Evolutionary conservation across 2,329 filamentous ascomycete genomes (phyloP).

Genomic region (Pleomassaria siparia): DNA sequence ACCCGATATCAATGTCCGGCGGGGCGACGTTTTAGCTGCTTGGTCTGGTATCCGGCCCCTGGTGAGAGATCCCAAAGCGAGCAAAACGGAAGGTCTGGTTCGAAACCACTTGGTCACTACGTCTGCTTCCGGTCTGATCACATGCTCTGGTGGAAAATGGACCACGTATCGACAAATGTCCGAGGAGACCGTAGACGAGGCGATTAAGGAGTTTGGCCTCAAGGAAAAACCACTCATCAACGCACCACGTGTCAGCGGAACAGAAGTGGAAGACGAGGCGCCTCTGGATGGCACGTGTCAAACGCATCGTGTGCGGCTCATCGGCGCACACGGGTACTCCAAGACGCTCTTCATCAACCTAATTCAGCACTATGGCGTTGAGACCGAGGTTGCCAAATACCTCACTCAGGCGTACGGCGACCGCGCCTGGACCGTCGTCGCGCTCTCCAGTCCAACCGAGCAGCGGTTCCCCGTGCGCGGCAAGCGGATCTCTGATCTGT

Average conservation of each 20-base stretch:
- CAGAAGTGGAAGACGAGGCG: constrained; percentile 71
- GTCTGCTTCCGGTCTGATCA: constrained; percentile 77
- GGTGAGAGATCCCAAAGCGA: constrained; percentile 81
- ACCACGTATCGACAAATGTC: constrained; percentile 93
- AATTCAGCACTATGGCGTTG: constrained; percentile 88
- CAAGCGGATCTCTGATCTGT: constrained; percentile 75
- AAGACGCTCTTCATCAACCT: constrained; percentile 93
- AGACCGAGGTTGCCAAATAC: constrained; percentile 90
- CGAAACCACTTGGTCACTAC: constrained; percentile 82
- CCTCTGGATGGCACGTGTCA: constrained; percentile 74
- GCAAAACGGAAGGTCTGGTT: constrained; percentile 83
- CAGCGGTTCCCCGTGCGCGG: constrained; percentile 81
- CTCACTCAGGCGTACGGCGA: constrained; percentile 87
- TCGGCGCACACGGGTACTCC: constrained; percentile 84
- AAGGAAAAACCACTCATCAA: constrained; percentile 58
- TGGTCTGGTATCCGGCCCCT: constrained; percentile 88
- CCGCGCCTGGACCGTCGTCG: constrained; percentile 86
- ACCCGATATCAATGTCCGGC: constrained; percentile 80
- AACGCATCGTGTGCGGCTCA: constrained; percentile 77
- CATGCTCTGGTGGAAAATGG: constrained; percentile 89
- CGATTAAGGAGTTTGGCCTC: constrained; percentile 69
- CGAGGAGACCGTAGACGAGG: constrained; percentile 83
- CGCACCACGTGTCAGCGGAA: constrained; percentile 69
- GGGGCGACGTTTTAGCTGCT: constrained; percentile 83
- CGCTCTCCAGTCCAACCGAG: constrained; percentile 74